These are phyloP conservation scores for Dictyostelium intermedium DNA, from an alignment of 78 protist species.

Conservation along the genomic window DNA sequence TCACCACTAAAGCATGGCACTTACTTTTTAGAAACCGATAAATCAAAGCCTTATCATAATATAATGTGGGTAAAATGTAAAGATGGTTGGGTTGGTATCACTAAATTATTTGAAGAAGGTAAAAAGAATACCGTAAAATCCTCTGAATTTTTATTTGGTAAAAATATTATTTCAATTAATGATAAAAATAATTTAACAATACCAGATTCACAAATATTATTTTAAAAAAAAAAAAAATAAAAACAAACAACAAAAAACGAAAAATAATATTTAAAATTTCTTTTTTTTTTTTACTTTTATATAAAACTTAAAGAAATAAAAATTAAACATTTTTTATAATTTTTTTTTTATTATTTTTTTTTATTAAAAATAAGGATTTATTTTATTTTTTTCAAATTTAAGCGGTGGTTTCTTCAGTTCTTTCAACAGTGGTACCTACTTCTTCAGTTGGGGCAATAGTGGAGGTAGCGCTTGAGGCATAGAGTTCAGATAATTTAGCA, in stretches of 20 bases:
- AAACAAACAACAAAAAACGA: too few species aligned
- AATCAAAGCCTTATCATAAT: neutral
- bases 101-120: slow-evolving; percentile 26
- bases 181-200: neutral
- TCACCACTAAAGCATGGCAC: neutral
- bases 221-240: neutral
- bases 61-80: slow-evolving; percentile 41
- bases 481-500: slow-evolving; percentile 66
- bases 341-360: neutral
- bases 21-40: neutral
- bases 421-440: slow-evolving; percentile 54
- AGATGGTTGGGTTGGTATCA: slow-evolving; percentile 75
- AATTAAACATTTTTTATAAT: too few species aligned
- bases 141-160: slow-evolving; percentile 46
- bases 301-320: neutral
- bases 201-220: neutral
- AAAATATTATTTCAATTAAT: slow-evolving; percentile 18
- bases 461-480: neutral
- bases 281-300: neutral
- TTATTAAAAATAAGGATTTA: neutral
- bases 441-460: slow-evolving; percentile 61
- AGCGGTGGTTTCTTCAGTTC: slow-evolving; percentile 40
- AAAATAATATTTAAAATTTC: too few species aligned
- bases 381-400: neutral
- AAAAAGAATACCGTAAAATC: slow-evolving; percentile 34